Conservation (phyloP, 129 eudicot genomes). For the Escallonia rubra region DNA sequence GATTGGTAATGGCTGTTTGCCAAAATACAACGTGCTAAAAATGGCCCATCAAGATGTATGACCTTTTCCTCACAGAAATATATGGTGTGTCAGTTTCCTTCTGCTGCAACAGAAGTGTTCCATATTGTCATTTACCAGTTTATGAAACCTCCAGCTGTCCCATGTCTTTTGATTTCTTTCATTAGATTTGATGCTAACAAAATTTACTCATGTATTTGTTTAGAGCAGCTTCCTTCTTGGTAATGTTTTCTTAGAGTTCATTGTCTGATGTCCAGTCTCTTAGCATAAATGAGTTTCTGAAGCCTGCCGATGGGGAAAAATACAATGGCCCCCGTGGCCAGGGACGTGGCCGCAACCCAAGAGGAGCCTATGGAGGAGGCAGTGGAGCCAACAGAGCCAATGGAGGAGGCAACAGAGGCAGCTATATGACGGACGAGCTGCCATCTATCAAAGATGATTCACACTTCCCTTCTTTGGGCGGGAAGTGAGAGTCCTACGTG, state of each 20-base stretch:
- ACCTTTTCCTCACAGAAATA: too few species aligned
- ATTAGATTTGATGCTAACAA: too few species aligned
- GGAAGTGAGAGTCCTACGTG: conserved; percentile 30
- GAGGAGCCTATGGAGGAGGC: conserved; percentile 46
- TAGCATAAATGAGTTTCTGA: conserved; percentile 80
- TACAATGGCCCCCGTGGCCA: conserved; percentile 49
- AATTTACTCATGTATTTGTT: too few species aligned
- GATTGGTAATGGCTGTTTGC: too few species aligned
- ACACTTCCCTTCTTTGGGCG: conserved; percentile 79
- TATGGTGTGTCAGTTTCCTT: background rate
- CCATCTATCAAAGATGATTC: conserved; percentile 63
- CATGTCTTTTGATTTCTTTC: background rate
- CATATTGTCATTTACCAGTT: too few species aligned
- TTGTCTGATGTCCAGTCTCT: conserved; percentile 36
- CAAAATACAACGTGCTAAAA: too few species aligned
- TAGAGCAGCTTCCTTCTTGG: too few species aligned
- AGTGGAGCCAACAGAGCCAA: conserved; percentile 20
- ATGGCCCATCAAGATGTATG: too few species aligned
- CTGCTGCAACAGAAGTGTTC: background rate
- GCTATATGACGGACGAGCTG: conserved; percentile 32
- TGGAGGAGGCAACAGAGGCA: too few species aligned
- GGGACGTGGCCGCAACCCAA: conserved; percentile 58
- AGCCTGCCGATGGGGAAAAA: conserved; percentile 73
- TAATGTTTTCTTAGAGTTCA: background rate
- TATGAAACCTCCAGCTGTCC: too few species aligned